Percentiles rank a stretch among this genome's conserved stretches.
Conservation (phyloP, 352 stramenopile species). For the Phytophthora kernoviae region DNA sequence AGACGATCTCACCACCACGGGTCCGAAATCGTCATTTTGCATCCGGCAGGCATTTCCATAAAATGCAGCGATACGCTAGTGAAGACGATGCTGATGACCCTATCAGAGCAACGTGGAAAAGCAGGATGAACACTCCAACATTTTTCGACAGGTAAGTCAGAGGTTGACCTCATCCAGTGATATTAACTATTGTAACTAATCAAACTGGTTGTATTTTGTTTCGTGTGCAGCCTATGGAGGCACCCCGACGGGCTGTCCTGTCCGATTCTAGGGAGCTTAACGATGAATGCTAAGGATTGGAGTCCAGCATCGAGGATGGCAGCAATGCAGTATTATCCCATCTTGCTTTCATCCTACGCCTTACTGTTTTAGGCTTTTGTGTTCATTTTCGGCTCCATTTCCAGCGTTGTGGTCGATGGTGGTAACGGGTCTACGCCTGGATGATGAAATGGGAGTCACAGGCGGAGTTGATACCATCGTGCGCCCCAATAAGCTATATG, state of each 20-base stretch:
- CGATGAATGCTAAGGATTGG: conserved; percentile 8
- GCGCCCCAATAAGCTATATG: conserved; percentile 67
- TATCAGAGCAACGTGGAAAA: conserved; percentile 13
- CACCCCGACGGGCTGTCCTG: conserved; percentile 32
- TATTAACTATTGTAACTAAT: background rate
- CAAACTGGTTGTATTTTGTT: background rate
- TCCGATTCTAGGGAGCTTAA: conserved; percentile 12
- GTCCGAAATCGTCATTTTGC: conserved; percentile 42
- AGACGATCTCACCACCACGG: conserved; percentile 38
- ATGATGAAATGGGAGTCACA: conserved; percentile 7
- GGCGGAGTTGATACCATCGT: conserved; percentile 60
- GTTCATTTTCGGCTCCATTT: conserved; percentile 5
- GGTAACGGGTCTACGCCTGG: conserved; percentile 7
- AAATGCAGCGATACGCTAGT: conserved; percentile 12
- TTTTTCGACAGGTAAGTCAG: conserved; percentile 19
- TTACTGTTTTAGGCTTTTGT: conserved; percentile 9
- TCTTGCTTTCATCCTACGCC: background rate
- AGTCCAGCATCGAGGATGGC: background rate
- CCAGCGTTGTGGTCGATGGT: background rate
- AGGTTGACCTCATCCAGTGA: no score
- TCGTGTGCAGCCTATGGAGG: conserved; percentile 28
- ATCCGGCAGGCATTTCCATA: conserved; percentile 20
- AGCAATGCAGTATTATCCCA: conserved; percentile 1
- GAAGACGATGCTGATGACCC: conserved; percentile 19
- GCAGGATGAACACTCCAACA: conserved; percentile 14